Conservation (phyloP, 208 protist genomes). For the Acanthamoeba lenticulata region DNA sequence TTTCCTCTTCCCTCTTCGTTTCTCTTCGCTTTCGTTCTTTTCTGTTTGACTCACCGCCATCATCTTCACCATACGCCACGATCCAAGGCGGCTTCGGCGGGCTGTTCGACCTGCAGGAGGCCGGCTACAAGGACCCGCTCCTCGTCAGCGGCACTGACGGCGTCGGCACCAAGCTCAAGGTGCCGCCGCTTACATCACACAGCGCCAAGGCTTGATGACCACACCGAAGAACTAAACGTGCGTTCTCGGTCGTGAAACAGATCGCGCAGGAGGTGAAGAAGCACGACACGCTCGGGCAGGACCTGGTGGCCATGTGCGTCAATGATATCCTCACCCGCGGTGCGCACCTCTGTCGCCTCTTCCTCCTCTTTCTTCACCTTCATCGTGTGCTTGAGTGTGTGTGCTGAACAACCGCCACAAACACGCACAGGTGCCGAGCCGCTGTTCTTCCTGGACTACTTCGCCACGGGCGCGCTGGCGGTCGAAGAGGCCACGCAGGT, state of each 20-base stretch:
- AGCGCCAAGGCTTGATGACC: too few species aligned
- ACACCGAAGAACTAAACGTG: background rate
- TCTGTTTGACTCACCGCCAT: too few species aligned
- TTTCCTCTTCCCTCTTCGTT: background rate
- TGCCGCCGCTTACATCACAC: background rate
- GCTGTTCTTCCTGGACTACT: constrained; percentile 90
- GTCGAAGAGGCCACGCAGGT: constrained; percentile 81
- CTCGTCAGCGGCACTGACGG: constrained; percentile 88
- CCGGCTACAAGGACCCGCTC: constrained; percentile 84
- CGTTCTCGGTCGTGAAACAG: background rate
- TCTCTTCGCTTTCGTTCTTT: background rate
- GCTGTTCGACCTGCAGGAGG: constrained; percentile 84
- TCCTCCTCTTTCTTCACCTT: too few species aligned
- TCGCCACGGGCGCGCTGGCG: constrained; percentile 84
- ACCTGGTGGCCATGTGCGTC: constrained; percentile 89
- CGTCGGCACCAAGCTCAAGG: constrained; percentile 88
- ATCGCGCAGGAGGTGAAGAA: constrained; percentile 81
- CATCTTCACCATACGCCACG: too few species aligned
- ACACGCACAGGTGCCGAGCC: constrained; percentile 88
- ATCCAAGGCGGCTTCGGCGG: constrained; percentile 82
- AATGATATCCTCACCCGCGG: constrained; percentile 86
- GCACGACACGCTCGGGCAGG: constrained; percentile 86
- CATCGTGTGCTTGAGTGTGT: too few species aligned
- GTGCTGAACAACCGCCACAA: too few species aligned
- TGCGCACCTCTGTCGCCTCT: too few species aligned